Evolutionary conservation across 2,329 filamentous ascomycete species (phyloP).

Genomic region (Microascus cirrosus): DNA sequence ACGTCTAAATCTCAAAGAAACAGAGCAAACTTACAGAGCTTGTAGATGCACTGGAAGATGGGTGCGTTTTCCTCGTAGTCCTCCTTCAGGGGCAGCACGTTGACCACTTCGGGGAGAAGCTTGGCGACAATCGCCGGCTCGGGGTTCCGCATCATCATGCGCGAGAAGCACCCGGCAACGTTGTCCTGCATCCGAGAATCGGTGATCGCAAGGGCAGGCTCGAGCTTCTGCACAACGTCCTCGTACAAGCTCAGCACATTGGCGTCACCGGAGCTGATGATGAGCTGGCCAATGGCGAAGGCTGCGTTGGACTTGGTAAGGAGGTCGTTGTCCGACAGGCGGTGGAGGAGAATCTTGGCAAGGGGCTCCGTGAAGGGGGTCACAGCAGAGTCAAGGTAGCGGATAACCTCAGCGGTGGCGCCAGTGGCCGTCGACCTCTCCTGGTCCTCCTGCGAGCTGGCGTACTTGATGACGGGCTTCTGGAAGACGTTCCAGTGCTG

Average conservation of each 20-base stretch:
- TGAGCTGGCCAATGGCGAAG: slow-evolving; percentile 78
- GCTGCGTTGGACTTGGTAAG: slow-evolving; percentile 94
- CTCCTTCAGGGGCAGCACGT: slow-evolving; percentile 75
- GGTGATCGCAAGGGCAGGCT: slow-evolving; percentile 67
- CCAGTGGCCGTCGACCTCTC: slow-evolving; percentile 87
- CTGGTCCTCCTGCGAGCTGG: slow-evolving; percentile 71
- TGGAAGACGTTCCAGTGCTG: slow-evolving; percentile 95
- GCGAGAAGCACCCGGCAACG: slow-evolving; percentile 77
- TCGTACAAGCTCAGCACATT: slow-evolving; percentile 67
- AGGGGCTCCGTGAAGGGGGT: slow-evolving; percentile 70
- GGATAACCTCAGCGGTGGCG: slow-evolving; percentile 82
- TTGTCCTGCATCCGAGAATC: slow-evolving; percentile 85
- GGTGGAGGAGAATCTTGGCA: slow-evolving; percentile 72
- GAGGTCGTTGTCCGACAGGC: slow-evolving; percentile 77
- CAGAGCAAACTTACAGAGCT: slow-evolving; percentile 54
- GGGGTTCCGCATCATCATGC: slow-evolving; percentile 87
- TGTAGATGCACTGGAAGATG: slow-evolving; percentile 80
- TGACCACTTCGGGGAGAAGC: slow-evolving; percentile 70
- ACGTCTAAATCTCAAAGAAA: not conserved
- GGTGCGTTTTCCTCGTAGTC: slow-evolving; percentile 96
- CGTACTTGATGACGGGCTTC: slow-evolving; percentile 80
- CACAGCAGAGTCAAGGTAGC: slow-evolving; percentile 70
- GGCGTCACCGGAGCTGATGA: slow-evolving; percentile 68
- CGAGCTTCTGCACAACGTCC: slow-evolving; percentile 72
- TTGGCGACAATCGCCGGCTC: slow-evolving; percentile 69